Conservation (phyloP, 2,329 filamentous ascomycete genomes). For the Aspergillus ustus region DNA sequence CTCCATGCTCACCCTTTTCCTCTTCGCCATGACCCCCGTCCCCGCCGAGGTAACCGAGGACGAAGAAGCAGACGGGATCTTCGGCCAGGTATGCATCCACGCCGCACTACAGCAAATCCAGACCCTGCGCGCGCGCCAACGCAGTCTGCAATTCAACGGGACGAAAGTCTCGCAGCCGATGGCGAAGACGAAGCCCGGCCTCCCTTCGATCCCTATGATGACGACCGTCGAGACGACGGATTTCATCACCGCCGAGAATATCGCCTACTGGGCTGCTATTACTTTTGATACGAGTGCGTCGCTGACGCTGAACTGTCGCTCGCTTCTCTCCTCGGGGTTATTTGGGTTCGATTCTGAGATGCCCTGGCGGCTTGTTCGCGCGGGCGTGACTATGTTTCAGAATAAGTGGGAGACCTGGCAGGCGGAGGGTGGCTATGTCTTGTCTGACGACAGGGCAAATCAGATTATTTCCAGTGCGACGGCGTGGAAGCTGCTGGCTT, state of each 20-base stretch:
- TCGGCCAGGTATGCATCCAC: slow-evolving; percentile 48
- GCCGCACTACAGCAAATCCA: slow-evolving; percentile 50
- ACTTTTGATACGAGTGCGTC: slow-evolving; percentile 50
- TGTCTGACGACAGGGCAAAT: slow-evolving; percentile 29
- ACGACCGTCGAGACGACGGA: slow-evolving; percentile 34
- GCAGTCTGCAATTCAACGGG: slow-evolving; percentile 47
- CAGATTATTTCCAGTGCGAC: slow-evolving; percentile 35
- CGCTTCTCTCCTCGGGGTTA: slow-evolving; percentile 46
- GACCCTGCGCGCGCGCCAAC: slow-evolving; percentile 44
- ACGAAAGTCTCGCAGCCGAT: slow-evolving; percentile 42
- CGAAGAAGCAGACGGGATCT: slow-evolving; percentile 48
- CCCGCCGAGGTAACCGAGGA: slow-evolving; percentile 47
- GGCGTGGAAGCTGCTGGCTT: slow-evolving; percentile 34
- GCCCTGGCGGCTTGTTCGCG: slow-evolving; percentile 33
- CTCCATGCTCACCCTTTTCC: slow-evolving; percentile 46
- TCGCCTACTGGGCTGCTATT: slow-evolving; percentile 49
- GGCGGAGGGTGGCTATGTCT: slow-evolving; percentile 27
- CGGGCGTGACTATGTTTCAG: slow-evolving; percentile 33
- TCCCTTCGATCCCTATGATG: slow-evolving; percentile 22
- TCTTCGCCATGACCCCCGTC: slow-evolving; percentile 49
- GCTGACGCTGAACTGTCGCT: slow-evolving; percentile 47
- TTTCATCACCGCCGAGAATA: slow-evolving; percentile 46
- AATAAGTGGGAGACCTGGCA: slow-evolving; percentile 33
- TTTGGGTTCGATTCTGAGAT: slow-evolving; percentile 32
- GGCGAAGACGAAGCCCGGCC: slow-evolving; percentile 2